Evolutionary conservation across 2,329 filamentous ascomycete species (phyloP), one percentile per base, ranked within the genome.

Genomic region (Fulvia fulva): DNA sequence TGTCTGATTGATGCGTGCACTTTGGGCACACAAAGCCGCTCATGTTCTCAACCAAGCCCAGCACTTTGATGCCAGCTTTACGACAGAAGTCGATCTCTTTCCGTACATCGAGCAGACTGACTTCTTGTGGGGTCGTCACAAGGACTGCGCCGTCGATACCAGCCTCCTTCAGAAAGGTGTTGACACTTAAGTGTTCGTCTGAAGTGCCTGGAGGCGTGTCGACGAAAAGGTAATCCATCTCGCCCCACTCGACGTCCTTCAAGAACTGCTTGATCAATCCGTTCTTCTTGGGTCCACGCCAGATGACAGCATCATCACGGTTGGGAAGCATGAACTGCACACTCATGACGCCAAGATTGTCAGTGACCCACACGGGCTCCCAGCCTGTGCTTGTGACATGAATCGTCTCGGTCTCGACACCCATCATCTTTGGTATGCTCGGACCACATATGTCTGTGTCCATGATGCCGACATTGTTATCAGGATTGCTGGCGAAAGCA

Each of bases 401-500:
- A 53, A 99, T 94, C 1, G 89, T 96, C 77, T 99, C 93, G 25
- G 85, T 79, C 75, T 97, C 92, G 0, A 97, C 93, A 32, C 94
- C 94, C 87, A 99, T 92, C 93, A 99, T 97, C 78, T 97, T 97
- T 21, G 94, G 94, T 68, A 99, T 97, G 63, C 87, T 91, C 0
- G 94, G 94, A 0, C 94, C 94, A 76, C 91, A 97, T 62, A 99
- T 96, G 74, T 99, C 94, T 6, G 94, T 95, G 75, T 99, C 94
- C 91, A 97, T 97, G 67, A 99, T 87, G 21, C 93, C 94, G 26
- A 99, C 90, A 1, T 85, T 90, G 57, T 80, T 87, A 47, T 87
- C 84, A 0, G 87, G 85, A 73, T 95, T 90, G 14, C 85, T 84
- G 1, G 94, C 90, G 68, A 99, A 95, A 1, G 90, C 92, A 72